Conservation (phyloP, 192 early-diverging fungal species). For the Backusella mclennaniae region DNA sequence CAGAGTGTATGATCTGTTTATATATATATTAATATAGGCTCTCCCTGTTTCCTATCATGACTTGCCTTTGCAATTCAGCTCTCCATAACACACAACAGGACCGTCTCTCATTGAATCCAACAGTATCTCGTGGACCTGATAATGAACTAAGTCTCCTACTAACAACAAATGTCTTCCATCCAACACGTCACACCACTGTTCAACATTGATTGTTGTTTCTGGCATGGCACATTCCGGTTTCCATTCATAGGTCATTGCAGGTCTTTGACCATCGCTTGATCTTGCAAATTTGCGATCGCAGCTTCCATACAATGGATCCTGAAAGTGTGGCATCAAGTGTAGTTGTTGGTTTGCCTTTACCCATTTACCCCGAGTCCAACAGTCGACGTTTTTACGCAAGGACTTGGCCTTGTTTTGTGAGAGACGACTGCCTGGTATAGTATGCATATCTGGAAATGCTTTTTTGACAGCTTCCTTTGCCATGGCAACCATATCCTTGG, state of each 20-base stretch:
- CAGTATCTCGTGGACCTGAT: conserved; percentile 54
- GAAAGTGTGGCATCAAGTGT: conserved; percentile 21
- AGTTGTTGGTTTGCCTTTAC: not conserved
- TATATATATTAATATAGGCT: not conserved
- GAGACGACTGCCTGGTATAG: not conserved
- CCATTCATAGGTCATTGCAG: conserved; percentile 19
- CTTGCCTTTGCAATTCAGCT: conserved; percentile 48
- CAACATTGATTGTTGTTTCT: not conserved
- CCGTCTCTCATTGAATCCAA: conserved; percentile 52
- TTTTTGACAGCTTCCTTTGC: not conserved
- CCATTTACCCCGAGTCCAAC: conserved; percentile 35
- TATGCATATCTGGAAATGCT: not conserved
- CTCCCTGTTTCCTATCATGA: not conserved
- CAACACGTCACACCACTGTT: conserved; percentile 39
- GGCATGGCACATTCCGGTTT: conserved; percentile 16
- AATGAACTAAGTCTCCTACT: conserved; percentile 49
- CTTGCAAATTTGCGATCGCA: conserved; percentile 27
- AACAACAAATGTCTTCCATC: conserved; percentile 43
- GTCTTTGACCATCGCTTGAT: not conserved
- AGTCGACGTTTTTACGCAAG: conserved; percentile 13
- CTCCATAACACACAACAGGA: conserved; percentile 52
- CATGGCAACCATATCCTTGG: not conserved
- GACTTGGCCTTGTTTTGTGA: not conserved
- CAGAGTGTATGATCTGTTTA: conserved; percentile 37
- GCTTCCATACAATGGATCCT: conserved; percentile 29